Conservation (phyloP, 208 protist genomes). For the Blechomonas ayalai region DNA sequence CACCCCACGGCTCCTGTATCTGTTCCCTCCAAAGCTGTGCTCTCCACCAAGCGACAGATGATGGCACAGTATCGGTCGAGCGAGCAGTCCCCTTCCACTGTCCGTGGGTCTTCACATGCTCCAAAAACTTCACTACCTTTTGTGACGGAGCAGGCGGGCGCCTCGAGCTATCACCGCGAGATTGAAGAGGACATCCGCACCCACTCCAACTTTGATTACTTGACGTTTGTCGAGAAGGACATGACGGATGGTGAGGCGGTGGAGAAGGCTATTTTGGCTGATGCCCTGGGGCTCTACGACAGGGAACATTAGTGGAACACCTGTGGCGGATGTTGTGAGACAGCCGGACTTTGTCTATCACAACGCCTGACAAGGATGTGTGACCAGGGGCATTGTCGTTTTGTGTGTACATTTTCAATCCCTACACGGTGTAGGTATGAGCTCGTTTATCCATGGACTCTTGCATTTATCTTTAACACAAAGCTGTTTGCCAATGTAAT, state of each 20-base stretch:
- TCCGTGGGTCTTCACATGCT: too few relatives aligned
- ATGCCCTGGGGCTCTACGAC: slow-evolving; percentile 71
- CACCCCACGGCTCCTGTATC: not conserved
- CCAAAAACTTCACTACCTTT: slow-evolving; percentile 25
- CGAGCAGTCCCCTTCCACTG: not conserved
- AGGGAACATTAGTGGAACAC: too few relatives aligned
- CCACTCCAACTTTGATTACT: slow-evolving; percentile 74
- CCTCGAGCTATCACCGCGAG: slow-evolving; percentile 38
- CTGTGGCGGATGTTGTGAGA: too few relatives aligned
- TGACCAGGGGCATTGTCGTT: too few relatives aligned
- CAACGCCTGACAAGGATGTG: too few relatives aligned
- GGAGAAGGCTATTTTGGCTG: slow-evolving; percentile 71
- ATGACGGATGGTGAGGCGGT: slow-evolving; percentile 40
- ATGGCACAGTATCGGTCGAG: slow-evolving; percentile 31
- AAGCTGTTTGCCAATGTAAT: too few relatives aligned
- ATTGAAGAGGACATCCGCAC: slow-evolving; percentile 32
- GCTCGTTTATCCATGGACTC: not conserved
- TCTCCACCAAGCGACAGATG: slow-evolving; percentile 26
- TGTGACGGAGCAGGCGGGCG: slow-evolving; percentile 19
- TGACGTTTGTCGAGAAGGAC: slow-evolving; percentile 48
- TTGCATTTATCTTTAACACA: not conserved
- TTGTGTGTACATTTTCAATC: not conserved
- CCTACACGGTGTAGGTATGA: not conserved
- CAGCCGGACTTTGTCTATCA: too few relatives aligned
- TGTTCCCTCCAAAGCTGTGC: not conserved